Evolutionary conservation across 805 yeast genomes (phyloP), one percentile per base, ranked within the genome.

Genomic region (Candida yuanshanica): DNA sequence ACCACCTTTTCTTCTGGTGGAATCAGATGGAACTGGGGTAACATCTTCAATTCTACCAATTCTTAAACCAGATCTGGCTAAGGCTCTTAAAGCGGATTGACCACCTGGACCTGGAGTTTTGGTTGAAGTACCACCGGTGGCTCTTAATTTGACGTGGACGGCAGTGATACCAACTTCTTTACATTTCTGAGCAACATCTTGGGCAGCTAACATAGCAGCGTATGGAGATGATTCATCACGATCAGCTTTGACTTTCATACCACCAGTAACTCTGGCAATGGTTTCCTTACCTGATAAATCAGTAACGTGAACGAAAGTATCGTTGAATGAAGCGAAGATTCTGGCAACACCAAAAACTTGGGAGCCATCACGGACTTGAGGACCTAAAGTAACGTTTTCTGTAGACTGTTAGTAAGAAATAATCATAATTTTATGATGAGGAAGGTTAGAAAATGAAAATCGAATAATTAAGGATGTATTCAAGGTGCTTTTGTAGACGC

Each of bases 91-190:
- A 73, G 96, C 96, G 59, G 96, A 84, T 81, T 93, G 96, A 79
- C 97, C 96, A 87, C 96, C 96, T 81, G 97, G 96, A 82, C 97
- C 96, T 77, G 99, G 99, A 72, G 99, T 91, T 85, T 95, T 93
- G 75, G 98, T 85, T 74, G 88, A 88, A 63, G 99, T 93, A 83
- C 99, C 99, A 83, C 99, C 99, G 62, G 97, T 91, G 70, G 96
- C 99, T 88, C 99, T 90, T 75, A 93, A 82, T 82, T 93, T 93
- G 72, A 93, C 79, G 83, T 93, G 99, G 68, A 93, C 96, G 58
- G 99, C 99, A 63, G 95, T 93, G 70, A 93, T 91, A 72, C 99
- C 99, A 59, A 93, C 97, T 81, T 93, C 99, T 83, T 90, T 91
- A 83, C 97, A 90, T 75, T 84, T 89, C 61, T 72, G 91, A 66